Percentiles rank a stretch among this genome's conserved stretches.
phyloP scores from a whole-genome alignment of 169 alveolate species.

The Plasmodium yoelii region DNA sequence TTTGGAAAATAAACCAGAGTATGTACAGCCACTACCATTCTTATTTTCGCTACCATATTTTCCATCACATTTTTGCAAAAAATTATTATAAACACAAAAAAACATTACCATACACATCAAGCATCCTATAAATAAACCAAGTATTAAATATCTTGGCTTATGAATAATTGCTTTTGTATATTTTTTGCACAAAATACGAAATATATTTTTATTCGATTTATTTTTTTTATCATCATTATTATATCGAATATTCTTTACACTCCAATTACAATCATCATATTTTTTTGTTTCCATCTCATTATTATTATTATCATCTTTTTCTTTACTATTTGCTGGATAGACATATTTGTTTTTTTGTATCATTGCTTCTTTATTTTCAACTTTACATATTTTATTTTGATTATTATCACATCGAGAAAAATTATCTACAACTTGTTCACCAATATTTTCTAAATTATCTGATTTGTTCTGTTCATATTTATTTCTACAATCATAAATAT shows the following conservation, averaged over 20 bases:
- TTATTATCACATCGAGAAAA: no score
- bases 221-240: not conserved
- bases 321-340: no score
- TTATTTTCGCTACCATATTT: not conserved
- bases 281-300: no score
- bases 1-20: not conserved
- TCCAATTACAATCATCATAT: not conserved
- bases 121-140: slow-evolving; percentile 27
- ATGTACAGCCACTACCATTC: not conserved
- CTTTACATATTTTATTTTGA: no score
- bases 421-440: no score
- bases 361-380: no score
- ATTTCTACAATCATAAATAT: no score
- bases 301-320: not conserved
- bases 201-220: slow-evolving; percentile 12
- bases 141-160: slow-evolving; percentile 18
- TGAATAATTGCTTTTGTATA: slow-evolving; percentile 15
- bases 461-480: no score
- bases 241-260: not conserved
- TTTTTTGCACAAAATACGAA: slow-evolving; percentile 29
- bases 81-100: slow-evolving; percentile 12
- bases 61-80: not conserved
- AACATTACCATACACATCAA: slow-evolving; percentile 12
- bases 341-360: no score
- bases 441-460: no score